phyloP scores from a whole-genome alignment of 208 protist genomes.

The Trypanosomatidae sp. region DNA sequence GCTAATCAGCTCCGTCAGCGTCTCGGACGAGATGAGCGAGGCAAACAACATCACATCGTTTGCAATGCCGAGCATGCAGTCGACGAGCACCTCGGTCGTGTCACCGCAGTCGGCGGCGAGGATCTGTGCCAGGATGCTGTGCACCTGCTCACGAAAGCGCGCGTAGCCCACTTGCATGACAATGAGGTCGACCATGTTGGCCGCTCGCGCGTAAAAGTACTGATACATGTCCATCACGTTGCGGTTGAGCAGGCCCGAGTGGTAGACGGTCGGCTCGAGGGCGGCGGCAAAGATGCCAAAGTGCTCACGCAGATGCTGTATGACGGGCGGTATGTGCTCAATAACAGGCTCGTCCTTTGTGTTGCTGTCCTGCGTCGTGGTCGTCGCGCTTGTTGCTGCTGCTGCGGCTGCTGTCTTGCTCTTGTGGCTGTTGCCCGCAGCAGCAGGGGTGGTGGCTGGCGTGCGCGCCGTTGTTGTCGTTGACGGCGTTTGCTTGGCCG shows the following conservation, averaged over 20 bases:
- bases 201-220: slow-evolving; percentile 13
- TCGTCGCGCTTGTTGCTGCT: neutral
- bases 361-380: neutral
- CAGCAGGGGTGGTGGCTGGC: neutral
- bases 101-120: slow-evolving; percentile 14
- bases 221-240: slow-evolving; percentile 36
- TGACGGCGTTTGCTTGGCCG: neutral
- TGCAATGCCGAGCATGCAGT: slow-evolving; percentile 14
- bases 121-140: slow-evolving; percentile 18
- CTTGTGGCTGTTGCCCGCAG: neutral
- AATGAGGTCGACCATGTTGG: slow-evolving; percentile 10
- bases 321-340: slow-evolving; percentile 15
- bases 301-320: slow-evolving; percentile 40
- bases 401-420: neutral
- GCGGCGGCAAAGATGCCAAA: slow-evolving; percentile 36
- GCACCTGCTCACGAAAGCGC: slow-evolving; percentile 18
- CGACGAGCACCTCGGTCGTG: slow-evolving; percentile 14
- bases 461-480: neutral
- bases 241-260: slow-evolving; percentile 23
- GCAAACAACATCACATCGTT: slow-evolving; percentile 23
- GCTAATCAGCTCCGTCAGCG: slow-evolving; percentile 24
- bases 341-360: slow-evolving; percentile 3
- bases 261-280: slow-evolving; percentile 44
- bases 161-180: slow-evolving; percentile 11
- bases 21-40: slow-evolving; percentile 17